Percentiles rank a stretch among this genome's conserved stretches.
Evolutionary conservation across 2,329 filamentous ascomycete species (phyloP).

Genomic region (Colletotrichum musicola): DNA sequence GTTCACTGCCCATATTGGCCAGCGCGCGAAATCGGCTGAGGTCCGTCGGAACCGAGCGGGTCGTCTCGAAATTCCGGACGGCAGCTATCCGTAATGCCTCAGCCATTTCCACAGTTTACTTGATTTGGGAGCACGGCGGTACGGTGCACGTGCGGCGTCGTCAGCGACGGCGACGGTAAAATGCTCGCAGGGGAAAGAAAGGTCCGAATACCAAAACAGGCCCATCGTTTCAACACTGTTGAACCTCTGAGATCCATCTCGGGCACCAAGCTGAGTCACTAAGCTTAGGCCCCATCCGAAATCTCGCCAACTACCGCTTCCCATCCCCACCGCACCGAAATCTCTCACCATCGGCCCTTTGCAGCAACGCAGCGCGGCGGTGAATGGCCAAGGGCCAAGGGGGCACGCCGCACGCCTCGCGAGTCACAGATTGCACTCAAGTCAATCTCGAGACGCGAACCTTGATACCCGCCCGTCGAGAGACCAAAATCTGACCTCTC

Average conservation of each 20-base stretch:
- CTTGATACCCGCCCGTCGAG: slow-evolving; percentile 20
- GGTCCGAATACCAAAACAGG: slow-evolving; percentile 24
- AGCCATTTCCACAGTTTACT: not conserved
- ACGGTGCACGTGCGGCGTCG: not conserved
- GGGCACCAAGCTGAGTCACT: slow-evolving; percentile 37
- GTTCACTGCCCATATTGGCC: slow-evolving; percentile 18
- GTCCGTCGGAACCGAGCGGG: slow-evolving; percentile 22
- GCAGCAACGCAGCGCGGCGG: slow-evolving; percentile 15
- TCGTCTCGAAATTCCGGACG: slow-evolving; percentile 10
- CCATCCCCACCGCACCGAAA: slow-evolving; percentile 29
- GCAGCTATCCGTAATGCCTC: slow-evolving; percentile 1
- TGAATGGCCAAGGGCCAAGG: slow-evolving; percentile 11
- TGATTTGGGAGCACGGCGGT: not conserved
- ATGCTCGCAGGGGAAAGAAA: slow-evolving; percentile 8
- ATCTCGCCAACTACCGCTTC: slow-evolving; percentile 34
- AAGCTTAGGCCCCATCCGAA: slow-evolving; percentile 28
- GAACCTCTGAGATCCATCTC: slow-evolving; percentile 27
- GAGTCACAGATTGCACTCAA: slow-evolving; percentile 18
- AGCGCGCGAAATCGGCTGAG: slow-evolving; percentile 27
- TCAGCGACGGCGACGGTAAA: slow-evolving; percentile 3
- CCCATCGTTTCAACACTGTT: slow-evolving; percentile 30
- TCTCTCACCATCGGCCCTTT: slow-evolving; percentile 38
- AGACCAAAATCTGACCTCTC: slow-evolving; percentile 15
- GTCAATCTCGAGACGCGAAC: slow-evolving; percentile 16
- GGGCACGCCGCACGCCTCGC: no score